These are phyloP conservation scores for Cladophialophora bantiana DNA, from an alignment of 2,329 filamentous ascomycete species.

Conservation along the genomic window DNA sequence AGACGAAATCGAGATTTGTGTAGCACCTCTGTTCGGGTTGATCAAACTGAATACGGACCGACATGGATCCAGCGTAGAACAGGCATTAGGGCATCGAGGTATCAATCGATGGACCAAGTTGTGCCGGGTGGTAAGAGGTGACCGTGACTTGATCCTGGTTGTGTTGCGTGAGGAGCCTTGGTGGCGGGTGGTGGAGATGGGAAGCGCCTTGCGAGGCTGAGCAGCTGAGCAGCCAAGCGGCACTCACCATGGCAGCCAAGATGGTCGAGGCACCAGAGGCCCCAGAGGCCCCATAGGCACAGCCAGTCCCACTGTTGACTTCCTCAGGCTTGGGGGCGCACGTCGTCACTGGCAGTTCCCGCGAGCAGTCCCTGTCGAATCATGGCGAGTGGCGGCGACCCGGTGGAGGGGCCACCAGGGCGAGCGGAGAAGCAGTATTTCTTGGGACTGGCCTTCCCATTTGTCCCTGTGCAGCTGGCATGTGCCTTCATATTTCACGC, in stretches of 20 bases:
- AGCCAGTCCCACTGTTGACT: too few relatives aligned
- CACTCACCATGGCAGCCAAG: background rate
- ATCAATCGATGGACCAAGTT: constrained; percentile 9
- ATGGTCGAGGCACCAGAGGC: background rate
- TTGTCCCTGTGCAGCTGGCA: background rate
- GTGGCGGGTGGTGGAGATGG: constrained; percentile 5
- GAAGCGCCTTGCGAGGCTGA: constrained; percentile 31
- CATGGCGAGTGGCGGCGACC: background rate
- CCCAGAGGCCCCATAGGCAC: too few relatives aligned
- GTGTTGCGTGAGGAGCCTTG: constrained; percentile 11
- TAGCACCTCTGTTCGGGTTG: constrained; percentile 51
- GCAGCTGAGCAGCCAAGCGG: background rate
- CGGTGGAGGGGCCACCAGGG: background rate
- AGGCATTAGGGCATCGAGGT: constrained; percentile 33
- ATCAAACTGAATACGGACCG: constrained; percentile 55
- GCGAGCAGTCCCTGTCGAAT: background rate
- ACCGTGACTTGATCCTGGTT: constrained; percentile 6
- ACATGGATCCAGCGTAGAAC: constrained; percentile 46
- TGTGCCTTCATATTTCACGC: background rate
- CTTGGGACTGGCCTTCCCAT: background rate
- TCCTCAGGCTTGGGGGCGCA: constrained; percentile 1
- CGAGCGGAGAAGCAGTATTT: background rate
- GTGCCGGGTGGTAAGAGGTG: background rate
- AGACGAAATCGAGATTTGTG: constrained; percentile 58
- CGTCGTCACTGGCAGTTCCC: constrained; percentile 5